These are phyloP conservation scores for Clonostachys byssicola DNA, from an alignment of 2,329 filamentous ascomycete genomes.

Conservation along the genomic window DNA sequence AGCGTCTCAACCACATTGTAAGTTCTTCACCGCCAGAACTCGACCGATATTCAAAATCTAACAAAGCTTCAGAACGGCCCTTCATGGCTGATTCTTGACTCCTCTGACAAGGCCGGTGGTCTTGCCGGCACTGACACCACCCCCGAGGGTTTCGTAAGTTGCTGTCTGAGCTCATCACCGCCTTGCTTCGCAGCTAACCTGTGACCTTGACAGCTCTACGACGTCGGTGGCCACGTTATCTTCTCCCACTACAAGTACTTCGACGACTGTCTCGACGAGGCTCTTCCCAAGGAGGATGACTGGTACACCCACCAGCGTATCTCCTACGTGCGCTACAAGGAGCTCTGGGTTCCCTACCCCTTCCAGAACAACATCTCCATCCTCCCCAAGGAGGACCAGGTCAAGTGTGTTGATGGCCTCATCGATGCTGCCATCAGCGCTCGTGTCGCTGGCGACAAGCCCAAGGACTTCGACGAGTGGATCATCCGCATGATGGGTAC, in stretches of 20 bases:
- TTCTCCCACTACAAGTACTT: slow-evolving; percentile 99
- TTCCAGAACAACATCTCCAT: slow-evolving; percentile 99
- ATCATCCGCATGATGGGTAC: slow-evolving; percentile 88
- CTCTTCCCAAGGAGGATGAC: slow-evolving; percentile 86
- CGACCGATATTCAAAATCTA: slow-evolving; percentile 13
- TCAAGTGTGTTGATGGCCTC: slow-evolving; percentile 88
- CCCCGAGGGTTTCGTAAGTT: slow-evolving; percentile 92
- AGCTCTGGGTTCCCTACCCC: slow-evolving; percentile 94
- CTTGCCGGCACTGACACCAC: slow-evolving; percentile 94
- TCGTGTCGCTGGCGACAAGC: slow-evolving; percentile 85
- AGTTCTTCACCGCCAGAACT: slow-evolving; percentile 27
- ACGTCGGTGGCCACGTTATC: slow-evolving; percentile 97
- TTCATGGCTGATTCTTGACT: slow-evolving; percentile 95
- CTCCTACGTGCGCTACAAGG: slow-evolving; percentile 97
- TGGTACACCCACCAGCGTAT: slow-evolving; percentile 99
- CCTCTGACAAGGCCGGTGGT: slow-evolving; percentile 87
- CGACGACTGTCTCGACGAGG: slow-evolving; percentile 97
- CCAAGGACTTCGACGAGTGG: slow-evolving; percentile 97
- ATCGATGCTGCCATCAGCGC: slow-evolving; percentile 89
- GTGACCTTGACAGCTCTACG: slow-evolving; percentile 69
- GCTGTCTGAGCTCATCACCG: slow-evolving; percentile 4
- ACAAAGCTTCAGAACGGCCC: slow-evolving; percentile 64
- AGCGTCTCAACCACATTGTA: slow-evolving; percentile 96
- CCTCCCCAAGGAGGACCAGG: slow-evolving; percentile 95
- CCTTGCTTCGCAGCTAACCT: slow-evolving; percentile 5